These are phyloP conservation scores for Mortierella sp. DNA, from an alignment of 371 early-diverging fungal genomes.

Conservation along the genomic window DNA sequence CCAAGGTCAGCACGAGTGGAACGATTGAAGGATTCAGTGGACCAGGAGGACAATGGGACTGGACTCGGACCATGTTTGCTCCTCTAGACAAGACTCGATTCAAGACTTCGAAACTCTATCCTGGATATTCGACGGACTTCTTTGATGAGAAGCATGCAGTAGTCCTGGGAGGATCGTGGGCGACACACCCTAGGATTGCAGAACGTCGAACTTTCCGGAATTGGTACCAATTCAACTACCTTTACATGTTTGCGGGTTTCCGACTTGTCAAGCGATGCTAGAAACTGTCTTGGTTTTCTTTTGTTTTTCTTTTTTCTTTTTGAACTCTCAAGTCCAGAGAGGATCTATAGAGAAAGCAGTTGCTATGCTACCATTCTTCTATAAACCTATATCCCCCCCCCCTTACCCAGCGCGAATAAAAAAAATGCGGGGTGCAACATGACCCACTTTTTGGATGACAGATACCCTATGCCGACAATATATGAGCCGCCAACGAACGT, in stretches of 20 bases:
- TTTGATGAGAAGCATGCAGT: conserved; percentile 89
- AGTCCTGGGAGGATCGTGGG: conserved; percentile 88
- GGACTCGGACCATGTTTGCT: conserved; percentile 77
- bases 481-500: too few relatives aligned
- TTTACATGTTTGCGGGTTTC: conserved; percentile 74
- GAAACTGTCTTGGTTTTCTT: too few relatives aligned
- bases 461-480: too few relatives aligned
- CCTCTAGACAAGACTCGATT: conserved; percentile 65
- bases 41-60: conserved; percentile 80
- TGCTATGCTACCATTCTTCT: too few relatives aligned
- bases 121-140: conserved; percentile 91
- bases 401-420: too few relatives aligned
- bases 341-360: too few relatives aligned
- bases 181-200: conserved; percentile 84
- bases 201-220: conserved; percentile 80
- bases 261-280: conserved; percentile 32
- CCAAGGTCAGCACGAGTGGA: conserved; percentile 9
- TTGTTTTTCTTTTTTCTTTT: too few relatives aligned
- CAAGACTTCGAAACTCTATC: conserved; percentile 74
- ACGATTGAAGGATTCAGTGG: conserved; percentile 62
- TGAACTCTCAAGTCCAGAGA: too few relatives aligned
- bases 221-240: conserved; percentile 91
- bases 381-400: too few relatives aligned
- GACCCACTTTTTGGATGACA: too few relatives aligned
- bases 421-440: too few relatives aligned